phyloP scores from a whole-genome alignment of 2,329 filamentous ascomycete genomes.

The Taxawa tesnikishii region DNA sequence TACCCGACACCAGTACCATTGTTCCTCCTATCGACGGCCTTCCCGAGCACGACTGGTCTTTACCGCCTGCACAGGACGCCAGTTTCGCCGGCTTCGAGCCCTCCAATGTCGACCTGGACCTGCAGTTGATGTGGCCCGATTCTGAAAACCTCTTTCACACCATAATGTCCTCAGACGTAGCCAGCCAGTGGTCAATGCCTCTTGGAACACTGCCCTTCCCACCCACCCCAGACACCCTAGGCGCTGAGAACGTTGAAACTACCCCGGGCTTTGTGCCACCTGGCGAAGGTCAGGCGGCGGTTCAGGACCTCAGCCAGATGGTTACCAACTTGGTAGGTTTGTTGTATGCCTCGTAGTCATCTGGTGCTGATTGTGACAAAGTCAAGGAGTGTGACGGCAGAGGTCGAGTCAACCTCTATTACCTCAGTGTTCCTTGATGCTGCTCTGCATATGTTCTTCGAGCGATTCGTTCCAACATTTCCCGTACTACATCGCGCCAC shows the following conservation, averaged over 20 bases:
- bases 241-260: constrained; percentile 24
- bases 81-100: constrained; percentile 13
- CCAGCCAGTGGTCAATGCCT: constrained; percentile 25
- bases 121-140: constrained; percentile 32
- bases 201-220: constrained; percentile 28
- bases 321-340: constrained; percentile 27
- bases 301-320: constrained; percentile 34
- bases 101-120: constrained; percentile 22
- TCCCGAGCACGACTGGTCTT: constrained; percentile 15
- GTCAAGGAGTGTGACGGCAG: constrained; percentile 33
- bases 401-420: constrained; percentile 29
- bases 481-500: constrained; percentile 32
- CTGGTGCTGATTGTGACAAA: constrained; percentile 6
- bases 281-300: constrained; percentile 29
- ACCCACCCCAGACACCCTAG: constrained; percentile 22
- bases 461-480: constrained; percentile 33
- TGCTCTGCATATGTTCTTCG: constrained; percentile 36
- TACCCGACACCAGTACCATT: too few species aligned
- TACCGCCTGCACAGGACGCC: constrained; percentile 10
- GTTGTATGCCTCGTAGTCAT: background rate
- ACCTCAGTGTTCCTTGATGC: constrained; percentile 34
- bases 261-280: constrained; percentile 26
- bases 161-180: constrained; percentile 27
- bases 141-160: constrained; percentile 32
- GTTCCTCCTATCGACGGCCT: background rate